Percentiles rank a stretch among this genome's conserved stretches.
These are phyloP conservation scores for Sporothrix variecibatus DNA, from an alignment of 2,329 filamentous ascomycete genomes.

Conservation along the genomic window DNA sequence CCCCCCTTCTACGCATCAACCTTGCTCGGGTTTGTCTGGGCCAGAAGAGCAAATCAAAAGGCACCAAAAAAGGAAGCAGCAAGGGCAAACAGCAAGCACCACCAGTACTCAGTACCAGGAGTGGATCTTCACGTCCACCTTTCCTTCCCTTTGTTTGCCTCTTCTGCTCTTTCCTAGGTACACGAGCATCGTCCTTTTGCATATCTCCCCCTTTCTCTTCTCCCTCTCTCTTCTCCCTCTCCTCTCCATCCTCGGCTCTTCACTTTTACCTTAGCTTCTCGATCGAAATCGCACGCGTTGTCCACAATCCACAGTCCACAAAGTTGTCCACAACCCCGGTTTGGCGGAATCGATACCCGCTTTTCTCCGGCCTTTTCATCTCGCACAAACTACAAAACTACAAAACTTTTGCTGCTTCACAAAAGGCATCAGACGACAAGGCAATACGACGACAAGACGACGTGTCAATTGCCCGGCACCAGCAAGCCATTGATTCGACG, in stretches of 20 bases:
- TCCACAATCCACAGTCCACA: slow-evolving; percentile 12
- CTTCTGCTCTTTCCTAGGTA: not conserved
- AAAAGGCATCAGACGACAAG: not conserved
- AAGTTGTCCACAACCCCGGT: slow-evolving; percentile 17
- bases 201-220: not conserved
- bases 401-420: slow-evolving; percentile 9
- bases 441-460: not conserved
- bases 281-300: slow-evolving; percentile 19
- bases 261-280: not conserved
- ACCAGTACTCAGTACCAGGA: not conserved
- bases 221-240: not conserved
- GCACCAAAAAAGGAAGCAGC: slow-evolving; percentile 18
- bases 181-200: not conserved
- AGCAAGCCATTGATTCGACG: slow-evolving; percentile 19
- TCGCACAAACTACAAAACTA: slow-evolving; percentile 4
- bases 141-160: slow-evolving; percentile 18
- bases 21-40: slow-evolving; percentile 13
- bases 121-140: slow-evolving; percentile 17
- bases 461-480: slow-evolving; percentile 16
- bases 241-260: not conserved
- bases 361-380: slow-evolving; percentile 20
- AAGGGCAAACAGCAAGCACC: slow-evolving; percentile 9
- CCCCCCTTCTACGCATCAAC: slow-evolving; percentile 14
- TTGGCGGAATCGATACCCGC: slow-evolving; percentile 23
- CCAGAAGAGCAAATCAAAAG: slow-evolving; percentile 21